Conservation (phyloP, 352 stramenopile species). For the Pythium rishiriense region DNA sequence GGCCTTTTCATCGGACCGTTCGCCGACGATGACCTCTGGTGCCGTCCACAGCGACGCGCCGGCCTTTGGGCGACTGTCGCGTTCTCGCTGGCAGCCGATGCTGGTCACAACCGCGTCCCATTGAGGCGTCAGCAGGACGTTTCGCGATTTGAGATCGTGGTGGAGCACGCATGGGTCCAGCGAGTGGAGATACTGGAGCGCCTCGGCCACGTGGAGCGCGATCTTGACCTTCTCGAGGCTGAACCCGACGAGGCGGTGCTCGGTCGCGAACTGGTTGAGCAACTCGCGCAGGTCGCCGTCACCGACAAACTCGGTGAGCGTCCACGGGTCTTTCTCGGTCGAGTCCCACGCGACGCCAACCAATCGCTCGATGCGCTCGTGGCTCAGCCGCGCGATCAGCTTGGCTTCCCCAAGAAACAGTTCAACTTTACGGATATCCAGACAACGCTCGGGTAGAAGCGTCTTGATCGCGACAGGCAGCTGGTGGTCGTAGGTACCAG, state of each 20-base stretch:
- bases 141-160: conserved; percentile 31
- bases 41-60: conserved; percentile 11
- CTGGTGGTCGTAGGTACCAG: conserved; percentile 37
- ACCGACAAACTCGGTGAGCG: conserved; percentile 31
- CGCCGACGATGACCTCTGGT: conserved; percentile 30
- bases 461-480: conserved; percentile 47
- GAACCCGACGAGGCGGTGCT: conserved; percentile 25
- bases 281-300: conserved; percentile 21
- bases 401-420: conserved; percentile 14
- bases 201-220: conserved; percentile 27
- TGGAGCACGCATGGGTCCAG: conserved; percentile 20
- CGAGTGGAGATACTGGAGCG: conserved; percentile 4
- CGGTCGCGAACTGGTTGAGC: conserved; percentile 23
- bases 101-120: conserved; percentile 42
- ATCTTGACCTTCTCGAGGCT: conserved; percentile 40
- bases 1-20: conserved; percentile 29
- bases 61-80: conserved; percentile 21
- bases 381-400: conserved; percentile 46
- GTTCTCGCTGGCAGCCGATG: conserved; percentile 34
- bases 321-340: conserved; percentile 21
- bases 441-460: conserved; percentile 2
- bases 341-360: conserved; percentile 17
- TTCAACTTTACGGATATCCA: neutral
- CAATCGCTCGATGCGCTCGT: conserved; percentile 49
- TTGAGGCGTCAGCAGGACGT: conserved; percentile 31